phyloP scores from a whole-genome alignment of 2,329 filamentous ascomycete species.

The Penicillium sp. region DNA sequence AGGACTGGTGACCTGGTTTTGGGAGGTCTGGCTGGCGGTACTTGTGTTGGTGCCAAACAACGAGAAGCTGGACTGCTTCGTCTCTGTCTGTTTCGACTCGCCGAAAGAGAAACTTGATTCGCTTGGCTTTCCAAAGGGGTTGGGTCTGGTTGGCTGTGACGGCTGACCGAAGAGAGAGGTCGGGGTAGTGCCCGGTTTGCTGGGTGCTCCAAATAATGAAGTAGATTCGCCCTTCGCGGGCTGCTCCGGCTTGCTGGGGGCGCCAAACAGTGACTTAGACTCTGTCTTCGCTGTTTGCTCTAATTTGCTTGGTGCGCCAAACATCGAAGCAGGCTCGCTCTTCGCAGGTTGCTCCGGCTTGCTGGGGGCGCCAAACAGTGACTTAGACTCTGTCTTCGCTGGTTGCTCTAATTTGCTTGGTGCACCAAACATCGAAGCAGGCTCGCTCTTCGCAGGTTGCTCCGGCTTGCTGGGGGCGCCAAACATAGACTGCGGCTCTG shows the following conservation, averaged over 20 bases:
- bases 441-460: conserved; percentile 12
- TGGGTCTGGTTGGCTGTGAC: neutral
- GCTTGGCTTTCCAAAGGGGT: neutral
- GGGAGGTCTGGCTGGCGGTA: conserved; percentile 6
- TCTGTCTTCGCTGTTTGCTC: conserved; percentile 23
- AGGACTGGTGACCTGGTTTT: conserved; percentile 28
- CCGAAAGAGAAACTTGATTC: neutral
- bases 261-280: conserved; percentile 30
- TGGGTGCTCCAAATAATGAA: conserved; percentile 2
- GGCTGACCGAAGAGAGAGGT: neutral
- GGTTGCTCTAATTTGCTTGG: conserved; percentile 5
- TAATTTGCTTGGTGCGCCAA: neutral
- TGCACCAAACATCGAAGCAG: conserved; percentile 11
- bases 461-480: conserved; percentile 28
- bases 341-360: conserved; percentile 15
- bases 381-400: conserved; percentile 26
- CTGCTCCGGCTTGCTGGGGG: conserved; percentile 24
- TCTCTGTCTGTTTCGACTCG: conserved; percentile 32
- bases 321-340: conserved; percentile 19
- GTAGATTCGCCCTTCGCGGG: conserved; percentile 17
- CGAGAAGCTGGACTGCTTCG: conserved; percentile 32
- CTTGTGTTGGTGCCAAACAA: conserved; percentile 27
- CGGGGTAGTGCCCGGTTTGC: neutral
- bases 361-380: conserved; percentile 30
- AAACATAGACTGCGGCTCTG: conserved; percentile 28